Conservation (phyloP, 805 yeast species). For the Saccharomycopsis fermentans region DNA sequence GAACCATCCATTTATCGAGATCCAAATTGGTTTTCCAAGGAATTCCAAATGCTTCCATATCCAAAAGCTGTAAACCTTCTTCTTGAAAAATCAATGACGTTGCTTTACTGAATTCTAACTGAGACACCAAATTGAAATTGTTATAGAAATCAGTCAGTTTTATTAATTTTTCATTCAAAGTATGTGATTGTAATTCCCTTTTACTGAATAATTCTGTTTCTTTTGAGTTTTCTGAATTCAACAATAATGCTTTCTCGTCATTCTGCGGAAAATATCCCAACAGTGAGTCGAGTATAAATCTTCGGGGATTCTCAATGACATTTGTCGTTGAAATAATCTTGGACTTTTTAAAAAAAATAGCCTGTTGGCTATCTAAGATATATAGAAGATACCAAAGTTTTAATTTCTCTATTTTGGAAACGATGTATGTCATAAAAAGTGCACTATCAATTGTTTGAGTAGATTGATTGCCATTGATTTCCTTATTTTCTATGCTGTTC, state of each 20-base stretch:
- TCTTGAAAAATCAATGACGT: conserved; percentile 46
- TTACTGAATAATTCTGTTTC: neutral
- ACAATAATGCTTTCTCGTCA: conserved; percentile 18
- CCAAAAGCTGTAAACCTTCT: conserved; percentile 49
- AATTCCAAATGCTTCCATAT: conserved; percentile 54
- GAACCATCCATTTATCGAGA: conserved; percentile 70
- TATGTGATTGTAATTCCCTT: conserved; percentile 4
- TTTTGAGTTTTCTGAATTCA: neutral
- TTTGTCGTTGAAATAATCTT: neutral
- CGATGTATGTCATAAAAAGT: neutral
- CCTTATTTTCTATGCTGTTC: conserved; percentile 16
- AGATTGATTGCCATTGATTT: neutral
- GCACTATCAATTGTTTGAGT: neutral
- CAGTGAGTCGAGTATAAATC: conserved; percentile 13
- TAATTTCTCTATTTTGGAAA: conserved; percentile 35
- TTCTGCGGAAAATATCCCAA: conserved; percentile 16
- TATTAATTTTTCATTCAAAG: conserved; percentile 20
- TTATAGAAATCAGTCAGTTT: conserved; percentile 23
- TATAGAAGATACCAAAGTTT: conserved; percentile 60
- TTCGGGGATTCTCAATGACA: neutral
- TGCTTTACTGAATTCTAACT: conserved; percentile 63
- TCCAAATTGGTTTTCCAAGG: conserved; percentile 60
- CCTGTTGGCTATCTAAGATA: conserved; percentile 60
- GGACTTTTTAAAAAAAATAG: conserved; percentile 44
- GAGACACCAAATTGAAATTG: conserved; percentile 53